Evolutionary conservation across 2,329 filamentous ascomycete genomes (phyloP), one percentile per base, ranked within the genome.

Genomic region (Hymenoscyphus salicellus): DNA sequence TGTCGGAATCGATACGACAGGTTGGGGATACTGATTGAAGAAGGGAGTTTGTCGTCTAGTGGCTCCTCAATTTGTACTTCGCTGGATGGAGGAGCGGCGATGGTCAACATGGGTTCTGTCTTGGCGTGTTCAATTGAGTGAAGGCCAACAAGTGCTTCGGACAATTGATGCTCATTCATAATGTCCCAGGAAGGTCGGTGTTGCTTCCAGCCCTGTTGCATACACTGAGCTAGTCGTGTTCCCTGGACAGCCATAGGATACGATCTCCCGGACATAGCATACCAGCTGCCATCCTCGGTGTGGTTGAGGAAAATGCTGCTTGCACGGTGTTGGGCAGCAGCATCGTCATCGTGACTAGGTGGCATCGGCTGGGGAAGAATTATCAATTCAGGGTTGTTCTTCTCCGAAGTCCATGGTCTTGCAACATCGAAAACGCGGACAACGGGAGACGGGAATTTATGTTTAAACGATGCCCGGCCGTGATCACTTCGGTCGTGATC

Each of bases 371-470:
- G 95, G 1, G 94, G 92, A 4, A 99, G 85, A 11, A 96, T 83
- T 17, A 97, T 87, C 3, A 98, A 84, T 26, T 94, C 88, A 0
- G 89, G 86, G 65, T 93, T 89, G 52, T 83, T 86, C 2, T 81
- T 78, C 57, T 90, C 85, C 11, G 86, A 83, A 66, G 88, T 86
- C 70, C 86, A 83, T 0, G 92, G 91, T 32, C 91, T 87, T 52
- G 90, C 91, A 23, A 97, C 86, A 73, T 97, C 93, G 70, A 96
- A 97, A 0, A 97, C 92, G 38, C 92, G 88, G 36, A 90, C 92
- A 2, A 97, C 92, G 0, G 93, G 92, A 1, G 89, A 88, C 0
- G 87, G 80, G 63, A 96, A 87, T 56, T 88, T 87, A 69, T 90
- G 86, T 10, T 83, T 85, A 72, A 92, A 93, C 0, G 87, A 79